phyloP scores from a whole-genome alignment of 768 basidiomycete species.

The Collybia sordida region DNA sequence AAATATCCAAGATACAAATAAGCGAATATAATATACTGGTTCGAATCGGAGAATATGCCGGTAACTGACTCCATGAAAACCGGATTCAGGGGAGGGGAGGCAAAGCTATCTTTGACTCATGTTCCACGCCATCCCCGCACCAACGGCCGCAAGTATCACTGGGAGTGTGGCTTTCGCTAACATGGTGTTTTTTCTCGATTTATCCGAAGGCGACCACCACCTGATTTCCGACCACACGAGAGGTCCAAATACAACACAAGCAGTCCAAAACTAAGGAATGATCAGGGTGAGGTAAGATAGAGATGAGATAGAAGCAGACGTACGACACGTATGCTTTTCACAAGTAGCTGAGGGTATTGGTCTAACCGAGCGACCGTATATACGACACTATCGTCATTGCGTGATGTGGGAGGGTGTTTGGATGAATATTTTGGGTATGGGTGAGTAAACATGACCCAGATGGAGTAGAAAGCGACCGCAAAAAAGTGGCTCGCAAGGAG shows the following conservation, averaged over 20 bases:
- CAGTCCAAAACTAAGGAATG: conserved; percentile 75
- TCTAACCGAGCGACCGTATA: conserved; percentile 43
- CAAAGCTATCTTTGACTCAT: not conserved
- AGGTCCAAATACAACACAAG: conserved; percentile 86
- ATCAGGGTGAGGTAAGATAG: not conserved
- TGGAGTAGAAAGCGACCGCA: conserved; percentile 90
- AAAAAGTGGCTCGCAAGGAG: conserved; percentile 92
- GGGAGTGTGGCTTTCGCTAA: not conserved
- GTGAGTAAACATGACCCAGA: conserved; percentile 84
- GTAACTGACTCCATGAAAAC: no score
- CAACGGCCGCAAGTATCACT: not conserved
- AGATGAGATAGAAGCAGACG: conserved; percentile 29
- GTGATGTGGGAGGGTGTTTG: conserved; percentile 5
- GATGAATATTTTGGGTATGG: conserved; percentile 24
- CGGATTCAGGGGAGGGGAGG: no score
- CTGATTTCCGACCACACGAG: conserved; percentile 85
- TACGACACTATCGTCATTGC: conserved; percentile 32
- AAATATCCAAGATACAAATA: no score
- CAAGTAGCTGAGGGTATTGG: conserved; percentile 67
- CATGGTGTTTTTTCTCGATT: not conserved
- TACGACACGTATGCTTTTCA: conserved; percentile 71
- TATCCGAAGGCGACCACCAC: conserved; percentile 53
- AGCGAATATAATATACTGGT: no score
- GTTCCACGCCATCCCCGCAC: not conserved
- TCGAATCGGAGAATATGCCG: no score